A percentile compares a stretch with the other conserved stretches of the same genome.
phyloP scores from a whole-genome alignment of 306 rosid genomes.

The Pachyrhizus erosus region DNA sequence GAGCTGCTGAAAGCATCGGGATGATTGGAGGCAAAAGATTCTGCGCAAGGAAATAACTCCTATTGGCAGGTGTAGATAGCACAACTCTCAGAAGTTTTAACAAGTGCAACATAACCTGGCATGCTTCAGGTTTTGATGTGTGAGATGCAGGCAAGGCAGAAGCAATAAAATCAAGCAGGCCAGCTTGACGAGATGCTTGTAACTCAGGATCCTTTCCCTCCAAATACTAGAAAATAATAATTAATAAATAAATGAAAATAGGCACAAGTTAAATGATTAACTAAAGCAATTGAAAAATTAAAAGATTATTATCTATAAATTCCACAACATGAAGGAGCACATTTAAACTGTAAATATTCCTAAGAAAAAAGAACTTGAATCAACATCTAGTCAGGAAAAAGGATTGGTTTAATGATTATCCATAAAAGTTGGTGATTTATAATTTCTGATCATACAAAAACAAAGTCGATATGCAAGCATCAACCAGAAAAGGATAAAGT shows the following conservation, averaged over 20 bases:
- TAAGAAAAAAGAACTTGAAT: background rate
- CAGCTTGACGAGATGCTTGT: constrained; percentile 96
- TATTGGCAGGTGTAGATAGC: constrained; percentile 78
- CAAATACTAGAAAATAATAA: constrained; percentile 65
- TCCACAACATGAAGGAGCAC: constrained; percentile 33
- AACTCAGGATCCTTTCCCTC: constrained; percentile 96
- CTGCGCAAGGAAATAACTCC: constrained; percentile 88
- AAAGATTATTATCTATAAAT: background rate
- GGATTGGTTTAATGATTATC: constrained; percentile 25
- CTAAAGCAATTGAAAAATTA: constrained; percentile 26
- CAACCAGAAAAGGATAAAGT: background rate
- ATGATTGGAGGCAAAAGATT: constrained; percentile 94
- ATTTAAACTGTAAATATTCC: constrained; percentile 30
- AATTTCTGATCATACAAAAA: constrained; percentile 34
- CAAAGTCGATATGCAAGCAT: constrained; percentile 31
- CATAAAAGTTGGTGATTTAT: constrained; percentile 14
- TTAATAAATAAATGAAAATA: constrained; percentile 19
- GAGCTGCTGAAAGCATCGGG: constrained; percentile 96
- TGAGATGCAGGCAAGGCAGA: constrained; percentile 98
- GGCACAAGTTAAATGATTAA: constrained; percentile 31
- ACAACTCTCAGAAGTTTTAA: constrained; percentile 85
- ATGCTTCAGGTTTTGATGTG: constrained; percentile 95
- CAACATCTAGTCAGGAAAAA: constrained; percentile 38
- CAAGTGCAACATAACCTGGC: constrained; percentile 87
- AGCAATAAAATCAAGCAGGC: constrained; percentile 95